Evolutionary conservation across 345 rosid species (phyloP).

Genomic region (Eucalyptus pauciflora): DNA sequence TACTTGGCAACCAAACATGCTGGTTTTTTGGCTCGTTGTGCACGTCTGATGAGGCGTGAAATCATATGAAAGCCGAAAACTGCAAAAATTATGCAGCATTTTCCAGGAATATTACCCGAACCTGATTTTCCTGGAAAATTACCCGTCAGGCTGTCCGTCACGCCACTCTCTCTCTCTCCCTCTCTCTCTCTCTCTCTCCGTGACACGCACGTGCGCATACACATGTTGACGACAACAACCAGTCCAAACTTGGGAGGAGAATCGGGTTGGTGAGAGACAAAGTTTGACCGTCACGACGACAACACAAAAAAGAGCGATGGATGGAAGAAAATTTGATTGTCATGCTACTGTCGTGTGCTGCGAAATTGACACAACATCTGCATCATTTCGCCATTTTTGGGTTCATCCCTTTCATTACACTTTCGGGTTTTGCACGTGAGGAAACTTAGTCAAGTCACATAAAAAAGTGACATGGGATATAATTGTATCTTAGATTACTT

Average conservation of each 20-base stretch:
- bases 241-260: background rate
- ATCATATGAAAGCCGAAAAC: background rate
- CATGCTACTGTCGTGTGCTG: rapidly evolving
- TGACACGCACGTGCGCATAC: background rate
- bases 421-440: rapidly evolving
- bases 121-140: too few species aligned
- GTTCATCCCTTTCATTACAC: too few species aligned
- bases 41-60: rapidly evolving
- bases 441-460: too few species aligned
- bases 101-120: too few species aligned
- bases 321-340: background rate
- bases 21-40: background rate
- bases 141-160: too few species aligned
- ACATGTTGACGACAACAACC: background rate
- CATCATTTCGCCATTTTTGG: too few species aligned
- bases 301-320: background rate
- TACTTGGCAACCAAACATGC: background rate
- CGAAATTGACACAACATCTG: too few species aligned
- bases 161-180: too few species aligned
- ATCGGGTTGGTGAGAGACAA: background rate
- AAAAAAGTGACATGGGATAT: rapidly evolving
- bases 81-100: too few species aligned
- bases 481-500: too few species aligned
- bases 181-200: background rate
- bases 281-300: background rate